Conservation (phyloP, 1,284 basidiomycete genomes). For the Gastroboletus turbinatus region DNA sequence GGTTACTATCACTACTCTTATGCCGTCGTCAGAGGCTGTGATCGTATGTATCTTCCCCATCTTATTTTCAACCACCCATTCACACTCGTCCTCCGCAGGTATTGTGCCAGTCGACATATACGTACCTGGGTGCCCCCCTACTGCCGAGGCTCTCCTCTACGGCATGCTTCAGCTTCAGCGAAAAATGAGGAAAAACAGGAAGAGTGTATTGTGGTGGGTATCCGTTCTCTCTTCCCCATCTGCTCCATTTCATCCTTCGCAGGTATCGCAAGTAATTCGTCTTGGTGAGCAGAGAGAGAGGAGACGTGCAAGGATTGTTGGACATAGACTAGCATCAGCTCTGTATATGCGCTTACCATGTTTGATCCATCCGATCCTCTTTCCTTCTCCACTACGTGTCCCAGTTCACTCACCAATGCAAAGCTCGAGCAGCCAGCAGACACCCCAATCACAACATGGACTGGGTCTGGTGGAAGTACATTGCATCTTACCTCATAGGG, state of each 20-base stretch:
- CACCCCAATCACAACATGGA: background rate
- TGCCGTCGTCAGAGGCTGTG: slow-evolving; percentile 98
- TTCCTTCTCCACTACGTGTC: background rate
- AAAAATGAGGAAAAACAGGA: slow-evolving; percentile 92
- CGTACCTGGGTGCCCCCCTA: slow-evolving; percentile 92
- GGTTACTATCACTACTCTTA: slow-evolving; percentile 99
- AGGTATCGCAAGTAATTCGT: slow-evolving; percentile 33
- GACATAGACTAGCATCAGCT: slow-evolving; percentile 29
- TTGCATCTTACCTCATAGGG: background rate
- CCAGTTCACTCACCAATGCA: slow-evolving; percentile 1
- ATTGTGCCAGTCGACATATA: slow-evolving; percentile 99
- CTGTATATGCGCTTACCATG: slow-evolving; percentile 20
- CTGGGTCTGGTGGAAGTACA: background rate
- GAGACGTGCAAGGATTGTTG: slow-evolving; percentile 6
- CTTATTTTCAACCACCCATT: background rate
- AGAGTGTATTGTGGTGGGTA: slow-evolving; percentile 86
- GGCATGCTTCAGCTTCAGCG: slow-evolving; percentile 96
- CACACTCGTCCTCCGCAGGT: slow-evolving; percentile 40
- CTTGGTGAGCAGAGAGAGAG: background rate
- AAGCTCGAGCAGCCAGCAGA: background rate
- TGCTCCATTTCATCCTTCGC: background rate
- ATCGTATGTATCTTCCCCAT: slow-evolving; percentile 58
- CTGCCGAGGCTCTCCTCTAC: slow-evolving; percentile 91
- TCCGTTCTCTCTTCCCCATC: background rate
- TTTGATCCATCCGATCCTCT: slow-evolving; percentile 5